Evolutionary conservation across 176 grass and related monocot species (phyloP).

Genomic region (Bromus sterilis): DNA sequence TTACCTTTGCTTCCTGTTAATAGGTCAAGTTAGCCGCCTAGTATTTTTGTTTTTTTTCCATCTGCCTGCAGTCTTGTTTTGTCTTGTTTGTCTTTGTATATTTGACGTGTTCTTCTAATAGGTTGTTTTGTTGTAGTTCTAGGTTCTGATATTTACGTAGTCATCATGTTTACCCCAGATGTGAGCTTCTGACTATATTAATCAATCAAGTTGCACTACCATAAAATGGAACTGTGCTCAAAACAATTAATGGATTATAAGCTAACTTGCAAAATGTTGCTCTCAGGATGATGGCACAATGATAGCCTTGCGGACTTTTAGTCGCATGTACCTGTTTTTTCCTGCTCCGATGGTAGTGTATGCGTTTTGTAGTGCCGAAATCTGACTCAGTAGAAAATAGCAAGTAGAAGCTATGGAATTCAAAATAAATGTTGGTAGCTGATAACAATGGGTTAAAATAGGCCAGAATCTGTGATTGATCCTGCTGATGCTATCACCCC

Average conservation of each 20-base stretch:
- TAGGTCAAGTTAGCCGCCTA: neutral
- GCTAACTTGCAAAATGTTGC: neutral
- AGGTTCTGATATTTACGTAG: neutral
- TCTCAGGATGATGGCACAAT: neutral
- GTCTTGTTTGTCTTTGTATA: neutral
- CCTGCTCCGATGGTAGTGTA: neutral
- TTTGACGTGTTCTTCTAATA: neutral
- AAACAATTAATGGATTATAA: neutral
- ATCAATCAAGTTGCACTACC: neutral
- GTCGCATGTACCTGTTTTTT: neutral
- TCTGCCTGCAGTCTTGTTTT: conserved; percentile 1
- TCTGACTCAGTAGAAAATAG: neutral
- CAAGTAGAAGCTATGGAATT: neutral
- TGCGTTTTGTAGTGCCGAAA: neutral
- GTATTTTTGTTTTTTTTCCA: neutral
- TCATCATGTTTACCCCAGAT: neutral
- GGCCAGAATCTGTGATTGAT: too few species aligned
- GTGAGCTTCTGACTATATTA: neutral
- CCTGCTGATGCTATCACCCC: too few species aligned
- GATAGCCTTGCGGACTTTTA: neutral
- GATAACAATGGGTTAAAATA: neutral
- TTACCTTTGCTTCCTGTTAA: neutral
- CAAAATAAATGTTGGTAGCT: neutral
- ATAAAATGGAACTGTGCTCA: neutral
- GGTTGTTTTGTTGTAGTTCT: neutral